Base-by-base conservation (phyloP, 306 rosid genomes). In the Quercus dentata region DNA sequence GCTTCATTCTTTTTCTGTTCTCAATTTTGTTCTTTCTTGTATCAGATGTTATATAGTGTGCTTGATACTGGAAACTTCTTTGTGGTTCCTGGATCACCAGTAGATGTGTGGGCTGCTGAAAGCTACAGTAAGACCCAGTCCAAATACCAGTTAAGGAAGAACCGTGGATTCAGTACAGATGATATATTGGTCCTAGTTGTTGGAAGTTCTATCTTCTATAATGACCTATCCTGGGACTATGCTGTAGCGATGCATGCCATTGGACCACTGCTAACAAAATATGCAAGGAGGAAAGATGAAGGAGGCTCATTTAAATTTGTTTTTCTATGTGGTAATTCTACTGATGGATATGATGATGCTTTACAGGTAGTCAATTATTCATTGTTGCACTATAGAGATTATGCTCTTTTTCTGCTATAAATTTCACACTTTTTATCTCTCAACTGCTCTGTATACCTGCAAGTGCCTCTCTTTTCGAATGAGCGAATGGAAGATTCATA, bases 81-180 rank as follows among this genome's bases (percentile, higher is more conserved):
- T 81, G 96, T 95, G 86, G 88, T 95, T 86, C 97, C 97, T 75
- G 99, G 98, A 85, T 91, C 99, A 61, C 98, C 98, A 20, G 81
- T 92, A 14, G 98, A 95, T 88, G 90, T 82, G 65, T 95, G 95
- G 97, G 90, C 89, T 83, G 93, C 91, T 14, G 93, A 90, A 82
- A 88, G 80, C 76, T 95, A 89, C 85, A 73, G 78, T 71, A 89
- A 85, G 79, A 77, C 81, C 79, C 94, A 93, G 75, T 81, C 89
- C 74, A 95, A 89, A 88, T 77, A 86, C 80, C 93, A 79, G 59
- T 87, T 89, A 54, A 90, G 93, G 82, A 85, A 89, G 80, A 76
- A 61, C 64, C 83, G 82, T 56, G 92, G 94, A 83, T 90, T 90
- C 71, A 74, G 83, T 74, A 83, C 81, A 83, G 82, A 82, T 79